Evolutionary conservation across 768 basidiomycete genomes (phyloP).

Genomic region (Tricholoma hemisulphureum): DNA sequence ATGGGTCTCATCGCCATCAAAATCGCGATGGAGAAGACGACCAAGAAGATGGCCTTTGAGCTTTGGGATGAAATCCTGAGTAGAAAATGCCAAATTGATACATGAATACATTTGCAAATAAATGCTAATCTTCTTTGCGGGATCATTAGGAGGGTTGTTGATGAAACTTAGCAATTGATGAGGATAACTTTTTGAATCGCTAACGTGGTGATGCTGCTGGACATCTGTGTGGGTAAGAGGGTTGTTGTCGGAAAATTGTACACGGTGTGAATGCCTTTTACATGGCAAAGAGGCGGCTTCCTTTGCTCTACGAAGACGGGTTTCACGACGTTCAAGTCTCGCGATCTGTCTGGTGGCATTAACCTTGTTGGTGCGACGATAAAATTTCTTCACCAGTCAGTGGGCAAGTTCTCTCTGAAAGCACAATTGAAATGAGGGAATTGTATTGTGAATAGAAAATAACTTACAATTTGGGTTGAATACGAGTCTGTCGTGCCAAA

Average conservation of each 20-base stretch:
- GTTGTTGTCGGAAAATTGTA: background rate
- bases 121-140: no score
- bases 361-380: no score
- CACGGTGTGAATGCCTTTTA: background rate
- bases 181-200: no score
- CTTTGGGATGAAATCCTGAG: no score
- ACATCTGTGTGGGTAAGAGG: background rate
- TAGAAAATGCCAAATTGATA: no score
- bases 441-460: background rate
- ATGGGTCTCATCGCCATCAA: background rate
- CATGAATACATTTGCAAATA: no score
- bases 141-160: no score
- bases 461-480: conserved; percentile 5
- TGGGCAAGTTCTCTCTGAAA: conserved; percentile 17
- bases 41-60: no score
- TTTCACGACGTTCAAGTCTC: conserved; percentile 9
- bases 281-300: background rate
- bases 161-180: background rate
- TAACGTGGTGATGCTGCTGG: no score
- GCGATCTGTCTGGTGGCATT: conserved; percentile 9
- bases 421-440: background rate
- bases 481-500: conserved; percentile 9
- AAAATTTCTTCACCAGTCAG: conserved; percentile 7
- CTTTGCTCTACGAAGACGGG: background rate
- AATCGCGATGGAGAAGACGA: no score